Base-by-base conservation (phyloP, 164 flowering plant species). In the Tinospora cordifolia region DNA sequence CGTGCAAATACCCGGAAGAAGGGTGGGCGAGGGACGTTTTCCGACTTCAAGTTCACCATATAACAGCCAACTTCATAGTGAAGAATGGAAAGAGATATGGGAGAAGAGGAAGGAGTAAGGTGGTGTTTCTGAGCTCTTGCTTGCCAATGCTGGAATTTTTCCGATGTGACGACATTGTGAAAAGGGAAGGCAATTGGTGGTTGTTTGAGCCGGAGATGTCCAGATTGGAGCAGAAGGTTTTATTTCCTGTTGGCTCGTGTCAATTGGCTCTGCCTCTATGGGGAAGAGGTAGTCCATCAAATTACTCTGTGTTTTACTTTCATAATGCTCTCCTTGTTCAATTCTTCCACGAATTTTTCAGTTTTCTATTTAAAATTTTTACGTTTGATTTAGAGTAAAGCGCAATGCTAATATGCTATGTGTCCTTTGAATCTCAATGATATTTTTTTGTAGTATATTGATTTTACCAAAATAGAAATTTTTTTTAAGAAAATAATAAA, bases 121-220 rank as follows among this genome's bases (percentile, higher is more conserved):
- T 90, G 78, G 87, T 83, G 79, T 49, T 94, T 9, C 67, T 81
- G 83, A 90, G 94, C 75, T 59, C 79, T 66, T 95, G 98, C 54
- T 67, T 84, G 81, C 99, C 98, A 13, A 92, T 95, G 99, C 0
- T 86, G 85, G 99, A 92, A 80, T 4, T 95, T 26, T 92, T 94
- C 40, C 70, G 90, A 65, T 92, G 97, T 58, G 83, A 89, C 60
- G 97, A 94, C 64, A 54, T 92, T 80, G 85, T 84, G 69, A 74
- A 30, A 15, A 60, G 71, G 11, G 96, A 89, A 26, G 92, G 90
- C 4, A 87, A 89, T 63, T 90, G 97, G 96, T 94, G 99, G 99
- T 75, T 66, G 68, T 92, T 68, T 68, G 69, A 79, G 72, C 84
- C 90, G 9, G 86, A 81, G 21, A 67, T 79, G 68, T 69, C 38